Evolutionary conservation across 192 early-diverging fungal species (phyloP), one percentile per base, ranked within the genome.

Genomic region (Martensiomyces pterosporus): DNA sequence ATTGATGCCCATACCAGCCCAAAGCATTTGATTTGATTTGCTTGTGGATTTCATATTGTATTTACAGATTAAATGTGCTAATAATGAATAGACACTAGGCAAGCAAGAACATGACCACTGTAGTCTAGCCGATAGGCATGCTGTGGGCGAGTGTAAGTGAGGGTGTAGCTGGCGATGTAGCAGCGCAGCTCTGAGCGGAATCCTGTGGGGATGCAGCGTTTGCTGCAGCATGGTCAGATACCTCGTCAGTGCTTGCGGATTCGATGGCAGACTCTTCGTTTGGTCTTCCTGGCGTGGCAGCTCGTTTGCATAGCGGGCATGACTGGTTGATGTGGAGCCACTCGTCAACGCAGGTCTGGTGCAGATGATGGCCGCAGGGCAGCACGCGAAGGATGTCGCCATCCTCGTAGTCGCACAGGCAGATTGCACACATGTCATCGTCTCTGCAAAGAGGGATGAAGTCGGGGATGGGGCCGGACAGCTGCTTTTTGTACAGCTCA

Each of bases 291-390:
- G 22, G 39, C 7, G 39, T 17, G 6, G 45, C 58, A 19, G 81
- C 80, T 22, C 64, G 75, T 38, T 86, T 85, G 57, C 89, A 92
- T 32, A 90, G 68, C 16, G 89, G 89, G 52, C 89, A 92, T 8
- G 75, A 70, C 45, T 72, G 72, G 59, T 89, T 87, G 38, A 88
- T 60, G 24, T 76, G 72, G 38, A 92, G 68, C 89, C 89, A 92
- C 60, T 86, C 85, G 49, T 86, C 82, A 2, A 90, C 87, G 59
- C 89, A 92, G 9, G 80, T 71, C 63, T 81, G 82, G 61, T 92
- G 89, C 64, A 92, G 87, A 52, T 89, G 86, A 67, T 92, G 89
- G 5, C 56, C 69, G 62, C 89, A 92, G 47, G 71, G 78, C 67
- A 90, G 66, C 57, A 82, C 75, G 23, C 85, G 74, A 17, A 92